Evolutionary conservation across 2,329 filamentous ascomycete species (phyloP), one percentile per base, ranked within the genome.

Genomic region (Chaetomium olivaceum): DNA sequence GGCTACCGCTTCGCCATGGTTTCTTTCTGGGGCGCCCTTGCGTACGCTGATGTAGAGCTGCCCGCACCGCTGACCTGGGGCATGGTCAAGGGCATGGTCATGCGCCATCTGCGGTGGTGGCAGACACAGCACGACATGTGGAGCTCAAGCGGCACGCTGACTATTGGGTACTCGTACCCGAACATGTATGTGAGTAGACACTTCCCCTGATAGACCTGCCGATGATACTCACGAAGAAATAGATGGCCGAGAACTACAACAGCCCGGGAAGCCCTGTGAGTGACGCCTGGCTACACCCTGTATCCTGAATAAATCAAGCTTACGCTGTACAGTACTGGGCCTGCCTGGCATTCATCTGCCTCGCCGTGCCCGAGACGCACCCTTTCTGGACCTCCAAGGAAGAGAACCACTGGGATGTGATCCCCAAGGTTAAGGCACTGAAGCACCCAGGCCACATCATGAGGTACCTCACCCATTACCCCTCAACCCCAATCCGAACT

Each of bases 1-100:
- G 91, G 89, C 7, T 94, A 94, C 75, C 86, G 91, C n/a, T 93
- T 92, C 75, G 91, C 90, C 58, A 93, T 93, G 87, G 88, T 89
- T n/a, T 90, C 87, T 0, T 93, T 93, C 78, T 93, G 91, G 91
- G 88, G 89, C 14, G 89, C 90, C 0, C 78, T 93, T 31, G 91
- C 89, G 1, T 92, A 92, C 72, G 90, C 90, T 4, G 88, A 88
- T 69, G 87, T 92, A 59, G 89, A 92, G 61, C 82, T 92, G 5
- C 90, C 90, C 0, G 82, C 81, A 8, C 90, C 91, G 0, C 78
- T 93, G 61, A 90, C 87, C 2, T 93, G 90, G 90, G 91, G 91
- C 2, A 89, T 91, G 71, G 88, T 93, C 19, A 92, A 92, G 76
- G 91, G 91, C 2, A 83, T 93, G 16, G 82, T 92, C 48, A 77